Base-by-base conservation (phyloP, 2,329 filamentous ascomycete species). In the Cordyceps fumosorosea region DNA sequence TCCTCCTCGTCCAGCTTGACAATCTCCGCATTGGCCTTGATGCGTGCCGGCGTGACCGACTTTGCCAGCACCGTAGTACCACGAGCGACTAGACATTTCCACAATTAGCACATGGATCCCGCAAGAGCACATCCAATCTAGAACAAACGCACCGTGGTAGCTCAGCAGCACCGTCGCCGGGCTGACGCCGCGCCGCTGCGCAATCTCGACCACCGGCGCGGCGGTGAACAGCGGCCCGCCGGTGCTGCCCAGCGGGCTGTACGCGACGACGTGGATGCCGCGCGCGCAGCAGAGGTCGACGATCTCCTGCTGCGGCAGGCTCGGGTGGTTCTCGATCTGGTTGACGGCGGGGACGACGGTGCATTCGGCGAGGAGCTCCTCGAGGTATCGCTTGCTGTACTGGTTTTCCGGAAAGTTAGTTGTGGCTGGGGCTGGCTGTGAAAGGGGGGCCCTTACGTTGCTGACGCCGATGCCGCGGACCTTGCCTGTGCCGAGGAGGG, bases 241-340 rank as follows among this genome's bases (percentile, higher is more conserved):
- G 5, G 86, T 84, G 76, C 81, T 84, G 44, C 85, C 85, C 0
- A 88, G 77, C n/a, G 84, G 85, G 67, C 81, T 84, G 78, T 91
- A 92, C 18, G 89, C 88, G 66, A 90, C 87, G 70, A 91, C 76
- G 69, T 89, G 82, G 64, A 92, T 90, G 62, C 84, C 84, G 74
- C 89, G 87, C 63, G 80, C 77, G 63, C 82, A 82, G 80, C 87
- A 90, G 68, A 85, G 82, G 65, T 89, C 83, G 64, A 89, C 84
- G 64, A 91, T 84, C 65, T 90, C 86, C 67, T 89, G 82, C 76
- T 92, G 88, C 1, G 87, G 88, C 12, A 89, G 82, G 7, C 81
- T 81, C 16, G 88, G 88, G 77, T 89, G 86, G 78, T 89, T 89
- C 75, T 90, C 88, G 70, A 89, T 89, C 77, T 90, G 87, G 77